Evolutionary conservation across 192 early-diverging fungal genomes (phyloP).

Genomic region (Backusella mclennaniae): DNA sequence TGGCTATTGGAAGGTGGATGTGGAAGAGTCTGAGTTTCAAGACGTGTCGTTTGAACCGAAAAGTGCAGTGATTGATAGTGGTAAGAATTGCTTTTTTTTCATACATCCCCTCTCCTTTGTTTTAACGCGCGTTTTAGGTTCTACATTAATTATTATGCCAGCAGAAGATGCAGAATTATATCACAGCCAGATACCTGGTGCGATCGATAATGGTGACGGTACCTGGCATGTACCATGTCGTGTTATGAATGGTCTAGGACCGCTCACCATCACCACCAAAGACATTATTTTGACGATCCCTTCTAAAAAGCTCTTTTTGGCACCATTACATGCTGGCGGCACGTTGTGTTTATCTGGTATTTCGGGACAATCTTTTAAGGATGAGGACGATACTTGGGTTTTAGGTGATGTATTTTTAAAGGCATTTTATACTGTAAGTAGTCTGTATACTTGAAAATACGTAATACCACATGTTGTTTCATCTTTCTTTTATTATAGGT

Average conservation of each 20-base stretch:
- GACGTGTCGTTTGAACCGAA: constrained; percentile 9
- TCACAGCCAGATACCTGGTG: constrained; percentile 39
- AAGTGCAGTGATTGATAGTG: constrained; percentile 48
- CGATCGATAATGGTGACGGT: constrained; percentile 19
- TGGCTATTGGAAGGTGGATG: constrained; percentile 55
- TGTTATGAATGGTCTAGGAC: background rate
- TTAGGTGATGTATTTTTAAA: constrained; percentile 27
- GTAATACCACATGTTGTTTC: background rate
- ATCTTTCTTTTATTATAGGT: background rate
- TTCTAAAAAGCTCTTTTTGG: constrained; percentile 13
- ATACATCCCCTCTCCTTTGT: background rate
- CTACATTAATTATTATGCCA: constrained; percentile 49
- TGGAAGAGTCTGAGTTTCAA: constrained; percentile 35
- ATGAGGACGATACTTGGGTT: constrained; percentile 18
- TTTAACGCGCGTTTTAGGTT: constrained; percentile 6
- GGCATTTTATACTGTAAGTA: constrained; percentile 30
- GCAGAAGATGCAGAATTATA: constrained; percentile 36
- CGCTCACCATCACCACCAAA: background rate
- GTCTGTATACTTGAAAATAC: background rate
- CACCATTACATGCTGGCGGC: constrained; percentile 3
- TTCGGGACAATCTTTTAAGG: constrained; percentile 11
- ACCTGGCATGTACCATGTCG: constrained; percentile 24
- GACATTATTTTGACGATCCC: background rate
- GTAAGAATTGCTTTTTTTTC: constrained; percentile 11
- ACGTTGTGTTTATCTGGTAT: constrained; percentile 24